phyloP scores from a whole-genome alignment of 352 stramenopile species.

The Aphanomyces cochlioides region DNA sequence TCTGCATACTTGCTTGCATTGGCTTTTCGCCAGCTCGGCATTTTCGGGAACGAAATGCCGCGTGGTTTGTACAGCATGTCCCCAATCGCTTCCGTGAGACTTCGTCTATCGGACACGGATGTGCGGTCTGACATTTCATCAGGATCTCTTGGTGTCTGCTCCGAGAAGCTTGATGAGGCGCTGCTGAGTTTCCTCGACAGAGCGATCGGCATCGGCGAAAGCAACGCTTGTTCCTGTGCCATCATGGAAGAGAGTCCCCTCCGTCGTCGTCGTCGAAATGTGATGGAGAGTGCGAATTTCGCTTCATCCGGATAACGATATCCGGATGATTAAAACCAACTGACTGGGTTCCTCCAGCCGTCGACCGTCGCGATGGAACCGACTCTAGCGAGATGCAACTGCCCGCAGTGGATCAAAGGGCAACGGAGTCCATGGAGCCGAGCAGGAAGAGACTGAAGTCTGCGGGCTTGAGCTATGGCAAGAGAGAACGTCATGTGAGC shows the following conservation, averaged over 20 bases:
- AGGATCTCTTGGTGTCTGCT: background rate
- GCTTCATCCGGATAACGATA: background rate
- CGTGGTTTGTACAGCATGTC: background rate
- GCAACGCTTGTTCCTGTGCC: slow-evolving; percentile 12
- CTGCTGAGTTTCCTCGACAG: slow-evolving; percentile 9
- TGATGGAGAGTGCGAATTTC: too few relatives aligned
- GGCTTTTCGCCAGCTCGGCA: background rate
- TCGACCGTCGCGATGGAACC: too few relatives aligned
- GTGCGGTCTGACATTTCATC: slow-evolving; percentile 13
- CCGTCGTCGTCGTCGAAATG: background rate
- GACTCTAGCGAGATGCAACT: too few relatives aligned
- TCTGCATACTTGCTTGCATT: slow-evolving; percentile 18
- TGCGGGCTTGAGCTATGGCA: too few relatives aligned
- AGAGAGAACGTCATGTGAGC: too few relatives aligned
- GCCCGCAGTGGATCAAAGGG: too few relatives aligned
- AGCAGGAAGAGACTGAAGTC: too few relatives aligned
- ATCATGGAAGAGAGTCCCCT: background rate
- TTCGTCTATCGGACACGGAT: background rate
- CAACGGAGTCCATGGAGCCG: too few relatives aligned
- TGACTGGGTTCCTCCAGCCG: too few relatives aligned
- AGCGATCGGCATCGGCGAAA: background rate
- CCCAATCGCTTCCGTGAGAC: slow-evolving; percentile 13
- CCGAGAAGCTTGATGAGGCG: background rate
- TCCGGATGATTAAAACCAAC: too few relatives aligned
- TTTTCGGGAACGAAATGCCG: slow-evolving; percentile 2